Percentiles rank a stretch among this genome's conserved stretches.
Conservation (phyloP, 202 grass and related monocot species). For the Hordeum pubiflorum region DNA sequence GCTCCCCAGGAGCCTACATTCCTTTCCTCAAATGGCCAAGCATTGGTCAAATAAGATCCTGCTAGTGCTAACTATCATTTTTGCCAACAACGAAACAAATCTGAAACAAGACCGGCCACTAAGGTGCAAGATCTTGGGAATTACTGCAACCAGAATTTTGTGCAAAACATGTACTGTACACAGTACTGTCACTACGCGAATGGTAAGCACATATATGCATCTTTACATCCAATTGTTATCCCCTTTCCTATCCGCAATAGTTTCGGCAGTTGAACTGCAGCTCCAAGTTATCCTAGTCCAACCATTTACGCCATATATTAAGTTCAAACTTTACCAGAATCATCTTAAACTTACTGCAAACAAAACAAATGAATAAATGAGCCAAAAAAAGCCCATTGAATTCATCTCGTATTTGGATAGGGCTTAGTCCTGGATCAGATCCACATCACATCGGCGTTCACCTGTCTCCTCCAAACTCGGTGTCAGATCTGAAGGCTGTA, state of each 20-base stretch:
- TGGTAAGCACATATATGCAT: not conserved
- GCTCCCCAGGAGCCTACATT: no score
- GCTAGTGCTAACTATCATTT: not conserved
- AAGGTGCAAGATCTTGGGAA: not conserved
- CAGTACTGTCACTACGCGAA: not conserved
- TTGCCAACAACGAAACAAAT: not conserved
- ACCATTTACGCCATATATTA: not conserved
- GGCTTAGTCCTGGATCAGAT: slow-evolving; percentile 21
- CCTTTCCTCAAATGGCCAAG: not conserved
- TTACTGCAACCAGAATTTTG: not conserved
- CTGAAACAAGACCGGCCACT: not conserved
- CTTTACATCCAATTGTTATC: not conserved
- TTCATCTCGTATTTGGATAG: not conserved
- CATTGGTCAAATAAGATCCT: not conserved
- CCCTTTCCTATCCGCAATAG: not conserved
- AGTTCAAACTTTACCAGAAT: not conserved
- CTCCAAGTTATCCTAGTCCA: not conserved
- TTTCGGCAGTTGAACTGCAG: not conserved
- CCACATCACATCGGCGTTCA: slow-evolving; percentile 6
- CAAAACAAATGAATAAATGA: not conserved
- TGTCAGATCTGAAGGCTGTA: slow-evolving; percentile 2
- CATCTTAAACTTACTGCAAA: not conserved
- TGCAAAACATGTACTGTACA: not conserved
- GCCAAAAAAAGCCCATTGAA: not conserved
- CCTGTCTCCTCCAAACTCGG: not conserved